These are phyloP conservation scores for Helotiales sp. DNA, from an alignment of 2,329 filamentous ascomycete species.

Conservation along the genomic window DNA sequence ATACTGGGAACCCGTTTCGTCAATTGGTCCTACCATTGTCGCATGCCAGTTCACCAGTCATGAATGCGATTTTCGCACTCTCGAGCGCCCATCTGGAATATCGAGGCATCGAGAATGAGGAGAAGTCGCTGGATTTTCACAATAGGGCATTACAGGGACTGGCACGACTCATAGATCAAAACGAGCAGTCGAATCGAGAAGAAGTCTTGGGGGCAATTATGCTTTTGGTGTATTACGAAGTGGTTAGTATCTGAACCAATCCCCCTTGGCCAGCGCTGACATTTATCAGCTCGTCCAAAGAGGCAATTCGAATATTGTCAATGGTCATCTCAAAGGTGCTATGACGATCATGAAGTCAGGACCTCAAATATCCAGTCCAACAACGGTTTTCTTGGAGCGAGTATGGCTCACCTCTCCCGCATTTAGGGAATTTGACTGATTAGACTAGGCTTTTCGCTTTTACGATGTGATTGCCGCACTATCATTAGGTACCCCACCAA, in stretches of 20 bases:
- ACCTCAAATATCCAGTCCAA: constrained; percentile 46
- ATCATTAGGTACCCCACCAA: constrained; percentile 58
- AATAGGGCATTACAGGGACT: constrained; percentile 59
- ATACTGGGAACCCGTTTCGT: constrained; percentile 62
- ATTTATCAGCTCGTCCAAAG: constrained; percentile 56
- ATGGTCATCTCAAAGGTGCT: constrained; percentile 61
- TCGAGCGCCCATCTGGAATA: constrained; percentile 82
- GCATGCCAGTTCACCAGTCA: constrained; percentile 57
- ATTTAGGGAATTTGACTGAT: constrained; percentile 68
- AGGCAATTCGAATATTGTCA: constrained; percentile 59
- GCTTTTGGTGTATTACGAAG: constrained; percentile 63
- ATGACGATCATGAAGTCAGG: constrained; percentile 59
- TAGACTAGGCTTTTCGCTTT: constrained; percentile 58
- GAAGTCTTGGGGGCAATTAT: constrained; percentile 62
- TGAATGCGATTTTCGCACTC: constrained; percentile 82
- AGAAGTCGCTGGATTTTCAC: constrained; percentile 60
- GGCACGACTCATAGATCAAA: constrained; percentile 55
- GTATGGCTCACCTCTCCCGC: constrained; percentile 49
- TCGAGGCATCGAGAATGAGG: constrained; percentile 50
- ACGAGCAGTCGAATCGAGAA: constrained; percentile 50
- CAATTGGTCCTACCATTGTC: constrained; percentile 62
- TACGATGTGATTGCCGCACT: constrained; percentile 66
- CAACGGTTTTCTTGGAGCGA: constrained; percentile 58
- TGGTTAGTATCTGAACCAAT: constrained; percentile 44
- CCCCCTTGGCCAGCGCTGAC: not conserved